These are phyloP conservation scores for Wickerhamomyces sp. DNA, from an alignment of 1,139 yeast species.

Conservation along the genomic window DNA sequence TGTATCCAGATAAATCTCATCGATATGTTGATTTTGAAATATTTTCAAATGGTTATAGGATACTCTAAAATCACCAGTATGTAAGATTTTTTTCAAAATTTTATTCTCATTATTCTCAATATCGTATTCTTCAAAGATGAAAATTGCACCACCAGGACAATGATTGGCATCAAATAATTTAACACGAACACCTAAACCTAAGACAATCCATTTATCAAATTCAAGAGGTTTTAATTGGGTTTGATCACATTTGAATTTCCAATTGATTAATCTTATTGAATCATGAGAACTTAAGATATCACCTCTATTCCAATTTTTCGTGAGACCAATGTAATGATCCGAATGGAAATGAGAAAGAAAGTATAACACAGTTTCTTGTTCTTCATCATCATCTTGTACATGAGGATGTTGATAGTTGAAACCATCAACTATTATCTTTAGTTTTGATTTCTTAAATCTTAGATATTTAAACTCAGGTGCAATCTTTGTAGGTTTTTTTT, in stretches of 20 bases:
- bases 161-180: slow-evolving; percentile 81
- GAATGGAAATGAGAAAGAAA: slow-evolving; percentile 83
- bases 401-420: slow-evolving; percentile 46
- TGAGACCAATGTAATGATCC: slow-evolving; percentile 87
- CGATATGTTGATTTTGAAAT: slow-evolving; percentile 33
- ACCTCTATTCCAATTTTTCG: slow-evolving; percentile 69
- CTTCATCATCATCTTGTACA: slow-evolving; percentile 11
- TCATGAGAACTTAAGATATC: slow-evolving; percentile 59
- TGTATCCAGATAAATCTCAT: slow-evolving; percentile 75
- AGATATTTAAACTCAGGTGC: slow-evolving; percentile 53
- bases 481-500: slow-evolving; percentile 2
- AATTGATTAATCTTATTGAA: slow-evolving; percentile 40
- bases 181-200: slow-evolving; percentile 46
- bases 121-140: slow-evolving; percentile 56
- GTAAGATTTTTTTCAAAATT: slow-evolving; percentile 42
- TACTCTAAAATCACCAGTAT: slow-evolving; percentile 92
- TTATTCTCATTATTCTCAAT: slow-evolving; percentile 12
- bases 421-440: slow-evolving; percentile 60
- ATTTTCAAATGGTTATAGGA: slow-evolving; percentile 36
- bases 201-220: slow-evolving; percentile 22
- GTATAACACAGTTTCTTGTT: slow-evolving; percentile 27
- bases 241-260: slow-evolving; percentile 5
- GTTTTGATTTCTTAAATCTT: slow-evolving; percentile 32
- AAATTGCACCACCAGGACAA: slow-evolving; percentile 91
- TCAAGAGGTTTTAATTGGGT: not conserved